Evolutionary conservation across 345 rosid species (phyloP), one percentile per base, ranked within the genome.

Genomic region (Aquilaria sinensis): DNA sequence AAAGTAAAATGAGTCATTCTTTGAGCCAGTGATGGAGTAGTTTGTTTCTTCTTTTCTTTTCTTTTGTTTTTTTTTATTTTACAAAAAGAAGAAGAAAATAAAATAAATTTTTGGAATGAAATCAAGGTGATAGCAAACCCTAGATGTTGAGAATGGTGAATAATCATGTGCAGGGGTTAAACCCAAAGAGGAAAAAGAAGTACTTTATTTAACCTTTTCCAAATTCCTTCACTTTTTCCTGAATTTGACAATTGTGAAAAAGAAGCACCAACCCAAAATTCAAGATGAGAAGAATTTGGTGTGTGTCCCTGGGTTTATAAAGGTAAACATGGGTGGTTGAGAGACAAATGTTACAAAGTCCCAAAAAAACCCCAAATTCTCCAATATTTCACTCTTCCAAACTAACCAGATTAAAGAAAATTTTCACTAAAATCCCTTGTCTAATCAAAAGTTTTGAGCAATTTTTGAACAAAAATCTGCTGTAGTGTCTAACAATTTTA

Each of bases 321-420:
- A 72, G 79, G 69, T 41, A 70, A 80, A 81, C 53, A 70, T 63
- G 75, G 73, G 79, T 71, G 53, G 75, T 56, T 64, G 75, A 75
- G 71, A 64, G 57, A 65, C 71, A 72, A 68, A 75, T 64, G 60
- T 62, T 37, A 66, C 73, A 16, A 16, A 70, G 65, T 62, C 70
- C 72, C 67, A 75, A 70, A 33, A 31, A 6, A 51, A 14, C 67
- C 33, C 46, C 51, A 65, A 77, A 74, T 64, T 61, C 53, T 49
- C 67, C 53, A 57, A 30, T 62, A 57, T 53, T 47, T 61, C 63
- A 56, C 12, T 62, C 47, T 23, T 53, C 48, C 10, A 47, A 46
- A 69, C 49, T 53, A 53, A 64, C 48, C n/a, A 31, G 30, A 47
- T 15, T 23, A 1, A 43, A 55, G 51, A 12, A 58, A 41, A 61